Percentiles rank a stretch among this genome's conserved stretches.
These are phyloP conservation scores for Hansfordia pulvinata DNA, from an alignment of 2,329 filamentous ascomycete species.

Conservation along the genomic window DNA sequence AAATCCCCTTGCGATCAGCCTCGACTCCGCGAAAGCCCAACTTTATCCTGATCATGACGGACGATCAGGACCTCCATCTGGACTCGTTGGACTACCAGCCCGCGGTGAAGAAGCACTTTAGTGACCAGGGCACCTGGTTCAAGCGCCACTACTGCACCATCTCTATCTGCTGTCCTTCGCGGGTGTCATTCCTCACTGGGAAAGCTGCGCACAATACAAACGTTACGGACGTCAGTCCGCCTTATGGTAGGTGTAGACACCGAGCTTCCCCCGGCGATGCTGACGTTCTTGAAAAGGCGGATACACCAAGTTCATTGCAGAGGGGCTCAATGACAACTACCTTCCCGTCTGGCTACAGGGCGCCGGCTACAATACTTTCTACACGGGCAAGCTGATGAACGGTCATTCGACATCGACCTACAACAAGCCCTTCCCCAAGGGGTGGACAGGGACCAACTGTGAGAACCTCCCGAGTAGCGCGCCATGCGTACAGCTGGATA, in stretches of 20 bases:
- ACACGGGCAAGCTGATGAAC: conserved; percentile 44
- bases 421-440: conserved; percentile 28
- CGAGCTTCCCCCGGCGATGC: conserved; percentile 19
- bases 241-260: conserved; percentile 29
- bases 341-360: conserved; percentile 43
- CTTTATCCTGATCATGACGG: conserved; percentile 46
- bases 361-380: conserved; percentile 43
- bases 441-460: conserved; percentile 15
- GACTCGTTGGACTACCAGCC: conserved; percentile 41
- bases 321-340: conserved; percentile 40
- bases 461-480: background rate
- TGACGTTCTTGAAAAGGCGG: conserved; percentile 12
- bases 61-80: conserved; percentile 46
- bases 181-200: conserved; percentile 44
- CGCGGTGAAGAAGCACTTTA: conserved; percentile 32
- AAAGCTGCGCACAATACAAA: conserved; percentile 50
- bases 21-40: conserved; percentile 22
- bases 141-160: conserved; percentile 43
- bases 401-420: conserved; percentile 26
- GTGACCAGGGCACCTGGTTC: conserved; percentile 38
- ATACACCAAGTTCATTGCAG: conserved; percentile 37
- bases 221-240: conserved; percentile 36
- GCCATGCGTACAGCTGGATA: conserved; percentile 23
- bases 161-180: conserved; percentile 41
- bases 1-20: no score